Evolutionary conservation across 495 filamentous ascomycete species (phyloP), one percentile per base, ranked within the genome.

Genomic region (Neurospora sp.): DNA sequence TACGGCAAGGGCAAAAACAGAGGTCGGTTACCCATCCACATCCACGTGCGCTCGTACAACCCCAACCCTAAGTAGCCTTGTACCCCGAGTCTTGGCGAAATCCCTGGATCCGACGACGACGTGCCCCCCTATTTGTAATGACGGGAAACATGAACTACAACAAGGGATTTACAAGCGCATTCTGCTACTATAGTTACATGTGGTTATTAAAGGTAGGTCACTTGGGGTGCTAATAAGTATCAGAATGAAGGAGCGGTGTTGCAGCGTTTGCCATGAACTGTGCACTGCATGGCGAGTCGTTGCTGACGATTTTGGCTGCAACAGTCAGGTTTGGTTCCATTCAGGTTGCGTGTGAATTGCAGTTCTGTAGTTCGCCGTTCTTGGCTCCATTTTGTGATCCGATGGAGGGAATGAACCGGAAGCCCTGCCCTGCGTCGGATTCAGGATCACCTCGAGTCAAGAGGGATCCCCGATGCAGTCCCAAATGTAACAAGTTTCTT

Each of bases 11-110:
- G 53, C 53, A 65, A 65, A 65, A 65, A 65, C 53, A 65, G 27
- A 65, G 53, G 45, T 53, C 45, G 45, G 45, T 53, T 53, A 53
- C 22, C 53, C 53, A 61, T 61, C 53, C 53, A 61, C 22, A 16
- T 31, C 53, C 53, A 65, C 27, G 53, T 73, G 45, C 44, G 35
- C 70, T 44, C 17, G 10, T 39, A 31, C 31, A 79, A 77, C 79
- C 79, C 79, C 20, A 80, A 79, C 79, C 79, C 78, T 68, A 75
- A 72, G 76, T 78, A 78, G 2, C 12, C n/a, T 1, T 4, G 77
- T 79, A 78, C 71, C 39, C 41, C 65, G 39, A 72, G 72, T 65
- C 53, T 61, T 61, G 27, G 27, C 53, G 27, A 14, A 37, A 65
- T 65, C 53, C 53, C 53, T 65, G 53, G 17, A 61, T 61, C 27